Base-by-base conservation (phyloP, 1,284 basidiomycete genomes). In the Moesziomyces aphidis region DNA sequence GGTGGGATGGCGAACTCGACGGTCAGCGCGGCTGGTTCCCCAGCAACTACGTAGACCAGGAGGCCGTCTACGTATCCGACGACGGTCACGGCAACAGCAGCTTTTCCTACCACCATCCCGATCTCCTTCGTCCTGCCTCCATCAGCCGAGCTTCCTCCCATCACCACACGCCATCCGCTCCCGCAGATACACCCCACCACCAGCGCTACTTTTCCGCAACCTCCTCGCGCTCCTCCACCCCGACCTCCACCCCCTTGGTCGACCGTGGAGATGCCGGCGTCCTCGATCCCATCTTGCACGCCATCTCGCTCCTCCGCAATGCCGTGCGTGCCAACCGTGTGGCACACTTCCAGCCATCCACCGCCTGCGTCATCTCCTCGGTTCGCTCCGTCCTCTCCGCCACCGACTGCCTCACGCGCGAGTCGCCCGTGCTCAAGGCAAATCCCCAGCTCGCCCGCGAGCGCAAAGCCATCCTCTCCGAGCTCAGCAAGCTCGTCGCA, bases 1-100 rank as follows among this genome's bases (percentile, higher is more conserved):
- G 97, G 97, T 98, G 96, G 96, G 95, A 99, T 83, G 96, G 97
- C 11, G 94, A 98, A 86, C 86, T 97, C 22, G 63, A 77, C n/a
- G 78, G 73, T 11, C 57, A 78, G 49, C 73, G 81, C 23, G 97
- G 97, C n/a, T 99, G 96, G 96, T 98, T 98, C 85, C 96, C 96
- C n/a, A 94, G 93, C 76, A 89, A 88, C 70, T 89, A 75, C 22
- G 73, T 75, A n/a, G 73, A 75, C 43, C 73, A 75, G 39, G 73
- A 75, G 50, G 73, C 67, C 4, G 67, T 67, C 59, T 74, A 70
- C 48, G 59, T 69, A 23, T 69, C 66, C 34, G 72, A 74, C 24
- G 65, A 59, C 7, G 65, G n/a, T 4, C 59, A 74, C 17, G 50
- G 56, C 36, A 59, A 61, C 45, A 61, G 63, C 45, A 61, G 63